phyloP scores from a whole-genome alignment of 1,284 basidiomycete genomes.

The Ustilago sp. region DNA sequence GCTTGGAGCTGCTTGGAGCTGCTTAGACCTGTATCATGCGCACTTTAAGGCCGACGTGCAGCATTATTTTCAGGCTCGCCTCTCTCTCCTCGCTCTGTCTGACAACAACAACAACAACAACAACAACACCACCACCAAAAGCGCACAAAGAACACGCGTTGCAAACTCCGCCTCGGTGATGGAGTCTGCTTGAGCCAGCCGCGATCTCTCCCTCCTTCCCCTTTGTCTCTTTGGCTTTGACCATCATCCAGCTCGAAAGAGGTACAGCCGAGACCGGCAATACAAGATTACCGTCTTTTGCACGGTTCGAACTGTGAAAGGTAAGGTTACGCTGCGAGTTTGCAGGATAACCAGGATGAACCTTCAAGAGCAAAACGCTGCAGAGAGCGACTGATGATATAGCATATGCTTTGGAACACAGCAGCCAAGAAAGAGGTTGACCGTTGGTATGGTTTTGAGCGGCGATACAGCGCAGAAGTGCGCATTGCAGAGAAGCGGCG shows the following conservation, averaged over 20 bases:
- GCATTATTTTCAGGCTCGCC: slow-evolving; percentile 11
- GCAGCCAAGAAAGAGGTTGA: background rate
- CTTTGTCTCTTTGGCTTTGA: background rate
- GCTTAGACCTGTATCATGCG: slow-evolving; percentile 6
- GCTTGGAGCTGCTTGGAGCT: slow-evolving; percentile 3
- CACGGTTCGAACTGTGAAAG: background rate
- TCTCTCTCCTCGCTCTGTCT: background rate
- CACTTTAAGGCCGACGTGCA: slow-evolving; percentile 34
- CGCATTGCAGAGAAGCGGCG: slow-evolving; percentile 15
- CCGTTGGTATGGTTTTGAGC: background rate
- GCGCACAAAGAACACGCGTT: slow-evolving; percentile 3
- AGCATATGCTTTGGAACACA: slow-evolving; percentile 10
- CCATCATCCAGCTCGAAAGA: background rate
- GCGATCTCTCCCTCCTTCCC: background rate
- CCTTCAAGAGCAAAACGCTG: background rate
- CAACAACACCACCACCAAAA: background rate
- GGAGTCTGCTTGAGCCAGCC: slow-evolving; percentile 34
- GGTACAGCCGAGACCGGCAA: background rate
- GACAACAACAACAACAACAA: slow-evolving; percentile 17
- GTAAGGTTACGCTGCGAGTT: background rate
- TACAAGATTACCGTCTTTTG: slow-evolving; percentile 3
- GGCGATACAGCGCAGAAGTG: background rate
- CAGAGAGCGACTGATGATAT: background rate
- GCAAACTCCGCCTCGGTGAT: slow-evolving; percentile 46
- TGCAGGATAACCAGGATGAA: slow-evolving; percentile 3